Percentiles rank a stretch among this genome's conserved stretches.
These are phyloP conservation scores for Knoxdaviesia capensis DNA, from an alignment of 2,329 filamentous ascomycete species.

Conservation along the genomic window DNA sequence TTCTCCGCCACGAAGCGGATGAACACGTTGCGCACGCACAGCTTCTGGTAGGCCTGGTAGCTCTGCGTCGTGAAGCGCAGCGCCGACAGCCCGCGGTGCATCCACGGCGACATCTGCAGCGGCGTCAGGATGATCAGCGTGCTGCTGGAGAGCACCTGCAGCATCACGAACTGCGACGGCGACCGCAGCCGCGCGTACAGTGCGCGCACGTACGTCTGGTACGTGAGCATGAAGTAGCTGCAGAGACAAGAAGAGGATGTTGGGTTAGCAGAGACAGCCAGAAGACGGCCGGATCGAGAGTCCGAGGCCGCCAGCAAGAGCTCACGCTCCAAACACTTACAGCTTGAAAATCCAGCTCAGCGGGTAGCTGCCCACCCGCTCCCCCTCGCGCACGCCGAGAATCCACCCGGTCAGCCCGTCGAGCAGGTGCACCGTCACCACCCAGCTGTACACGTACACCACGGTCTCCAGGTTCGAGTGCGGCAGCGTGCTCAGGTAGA, in stretches of 20 bases:
- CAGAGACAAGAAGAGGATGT: neutral
- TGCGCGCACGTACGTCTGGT: conserved; percentile 51
- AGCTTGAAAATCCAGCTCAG: conserved; percentile 52
- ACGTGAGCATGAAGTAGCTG: conserved; percentile 47
- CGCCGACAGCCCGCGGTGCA: conserved; percentile 32
- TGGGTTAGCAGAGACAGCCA: conserved; percentile 4
- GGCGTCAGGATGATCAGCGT: conserved; percentile 43
- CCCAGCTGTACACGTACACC: conserved; percentile 52
- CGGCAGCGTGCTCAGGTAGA: conserved; percentile 45
- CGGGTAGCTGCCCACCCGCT: conserved; percentile 49
- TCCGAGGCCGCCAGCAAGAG: neutral
- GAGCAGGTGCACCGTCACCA: conserved; percentile 42
- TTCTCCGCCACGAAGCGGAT: conserved; percentile 48
- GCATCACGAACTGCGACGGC: conserved; percentile 41
- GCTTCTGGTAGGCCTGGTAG: conserved; percentile 44
- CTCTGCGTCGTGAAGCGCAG: conserved; percentile 36
- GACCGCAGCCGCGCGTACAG: conserved; percentile 47
- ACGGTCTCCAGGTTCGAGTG: conserved; percentile 47
- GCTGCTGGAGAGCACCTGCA: conserved; percentile 43
- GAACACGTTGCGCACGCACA: conserved; percentile 45
- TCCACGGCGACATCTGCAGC: conserved; percentile 38
- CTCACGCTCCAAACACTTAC: conserved; percentile 16
- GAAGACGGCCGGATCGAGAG: neutral
- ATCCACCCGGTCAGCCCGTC: conserved; percentile 48
- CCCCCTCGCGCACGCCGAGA: conserved; percentile 42